Percentiles rank a stretch among this genome's conserved stretches.
phyloP scores from a whole-genome alignment of 2,329 filamentous ascomycete species.

The Calonectria fujianensis region DNA sequence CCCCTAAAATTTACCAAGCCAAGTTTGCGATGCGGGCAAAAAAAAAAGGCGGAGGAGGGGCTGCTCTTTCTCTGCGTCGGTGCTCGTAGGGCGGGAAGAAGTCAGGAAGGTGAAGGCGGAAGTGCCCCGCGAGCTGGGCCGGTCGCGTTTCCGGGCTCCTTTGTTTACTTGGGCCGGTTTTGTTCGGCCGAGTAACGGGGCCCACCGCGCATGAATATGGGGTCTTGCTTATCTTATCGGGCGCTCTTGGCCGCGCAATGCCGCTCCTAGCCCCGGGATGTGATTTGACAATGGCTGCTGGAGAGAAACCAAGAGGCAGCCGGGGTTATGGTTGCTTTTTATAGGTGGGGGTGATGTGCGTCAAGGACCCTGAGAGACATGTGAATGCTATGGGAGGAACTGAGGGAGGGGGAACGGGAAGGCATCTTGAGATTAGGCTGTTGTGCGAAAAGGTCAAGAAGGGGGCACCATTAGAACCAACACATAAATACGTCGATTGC shows the following conservation, averaged over 20 bases:
- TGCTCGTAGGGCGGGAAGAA: not conserved
- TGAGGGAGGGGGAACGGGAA: not conserved
- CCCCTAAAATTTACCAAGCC: not conserved
- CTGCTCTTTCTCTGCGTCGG: not conserved
- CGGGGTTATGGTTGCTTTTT: not conserved
- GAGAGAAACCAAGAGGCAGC: not conserved
- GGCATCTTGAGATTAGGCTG: not conserved
- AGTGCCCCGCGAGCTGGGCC: conserved; percentile 7
- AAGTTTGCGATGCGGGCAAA: not conserved
- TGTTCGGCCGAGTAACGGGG: conserved; percentile 20
- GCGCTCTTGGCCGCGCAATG: not conserved
- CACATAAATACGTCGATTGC: not conserved
- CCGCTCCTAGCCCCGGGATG: not conserved
- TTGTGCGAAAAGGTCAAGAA: not conserved
- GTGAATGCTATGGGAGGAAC: not conserved
- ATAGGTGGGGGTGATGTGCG: not conserved
- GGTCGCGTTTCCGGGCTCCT: conserved; percentile 20
- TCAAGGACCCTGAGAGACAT: not conserved
- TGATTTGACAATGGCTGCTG: conserved; percentile 21
- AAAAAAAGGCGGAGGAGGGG: not conserved
- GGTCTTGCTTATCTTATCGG: conserved; percentile 25
- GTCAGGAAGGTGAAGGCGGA: conserved; percentile 1
- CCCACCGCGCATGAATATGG: too few species aligned
- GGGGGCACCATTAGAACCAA: not conserved
- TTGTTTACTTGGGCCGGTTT: conserved; percentile 36